Base-by-base conservation (phyloP, 495 filamentous ascomycete genomes). In the Neurospora sp. region DNA sequence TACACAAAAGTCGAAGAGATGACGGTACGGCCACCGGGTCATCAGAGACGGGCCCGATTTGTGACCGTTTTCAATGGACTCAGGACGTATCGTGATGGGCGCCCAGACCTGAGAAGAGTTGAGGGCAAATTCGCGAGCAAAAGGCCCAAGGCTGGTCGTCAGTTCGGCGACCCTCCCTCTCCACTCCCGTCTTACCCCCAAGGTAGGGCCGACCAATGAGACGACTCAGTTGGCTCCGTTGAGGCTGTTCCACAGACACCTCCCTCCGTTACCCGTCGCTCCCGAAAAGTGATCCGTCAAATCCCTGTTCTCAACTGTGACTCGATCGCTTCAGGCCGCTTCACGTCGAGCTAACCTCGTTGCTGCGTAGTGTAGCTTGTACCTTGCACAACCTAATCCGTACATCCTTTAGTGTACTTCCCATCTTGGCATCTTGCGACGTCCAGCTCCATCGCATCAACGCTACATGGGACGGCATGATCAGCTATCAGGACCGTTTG, bases 271-370 rank as follows among this genome's bases (percentile, higher is more conserved):
- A 75, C 77, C 79, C 75, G 78, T 70, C 54, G 73, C 72, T 81
- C 79, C 79, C 79, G 77, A 73, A 71, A 76, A 69, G 75, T 74
- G 69, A 76, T 72, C 76, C 72, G 74, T 76, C 74, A n/a, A 39
- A 81, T 59, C 79, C 79, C 78, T 78, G 79, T 75, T 71, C 75
- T 69, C 74, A 40, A 42, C 72, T 73, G 62, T 81, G 75, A 77
- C 76, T 81, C 75, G 79, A 78, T 79, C 79, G 78, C 78, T 79
- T 79, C 76, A 78, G 74, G 75, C 78, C 78, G 75, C 69, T 75
- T 71, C 74, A 75, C 38, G 54, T 18, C 71, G 66, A 77, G 70
- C 76, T 77, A 74, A 77, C 54, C 54, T 66, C 27, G 27, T 66
- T 66, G 54, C 27, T 66, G 54, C 54, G 54, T 66, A 66, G 14